Base-by-base conservation (phyloP, 345 rosid genomes). In the Aegle marmelos region DNA sequence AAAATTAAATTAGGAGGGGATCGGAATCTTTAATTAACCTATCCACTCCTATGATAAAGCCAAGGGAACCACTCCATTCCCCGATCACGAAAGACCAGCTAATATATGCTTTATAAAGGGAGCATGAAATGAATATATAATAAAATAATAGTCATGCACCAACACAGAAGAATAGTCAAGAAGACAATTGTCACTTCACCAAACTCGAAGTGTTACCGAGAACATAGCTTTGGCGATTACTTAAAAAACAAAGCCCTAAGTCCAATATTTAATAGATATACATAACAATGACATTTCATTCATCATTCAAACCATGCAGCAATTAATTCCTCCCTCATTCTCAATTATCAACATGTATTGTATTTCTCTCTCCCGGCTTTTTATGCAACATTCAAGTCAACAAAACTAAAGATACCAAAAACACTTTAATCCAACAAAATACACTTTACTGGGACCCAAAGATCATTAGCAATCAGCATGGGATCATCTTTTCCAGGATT, bases 401-500 rank as follows among this genome's bases (percentile, higher is more conserved):
- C 74, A 88, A 85, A 75, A 36, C 24, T 53, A 82, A 78, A 39
- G 25, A 53, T 22, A 14, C 5, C 9, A 19, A 28, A 8, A 41
- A 2, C 78, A 50, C 84, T 81, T 85, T 50, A 75, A 64, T 61
- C 79, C 82, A 76, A 67, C 83, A 82, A 70, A 37, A 33, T 14
- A 34, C 54, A 56, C 85, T 76, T 81, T 66, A 59, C 27, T 48
- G 68, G 85, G 83, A 24, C 84, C 81, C 84, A 76, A 76, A 41
- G 41, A 57, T 78, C 76, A 56, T 76, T 39, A 59, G 57, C 41
- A 57, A 45, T 6, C 31, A 63, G 9, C 53, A 65, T 69, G 83
- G 75, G 66, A 88, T 45, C 0, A 45, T 68, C 86, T 92, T 93
- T 62, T 91, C 98, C 1, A 95, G 82, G 56, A 88, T 83, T 67